Evolutionary conservation across 2,329 filamentous ascomycete species (phyloP).

Genomic region (Apiospora marii): DNA sequence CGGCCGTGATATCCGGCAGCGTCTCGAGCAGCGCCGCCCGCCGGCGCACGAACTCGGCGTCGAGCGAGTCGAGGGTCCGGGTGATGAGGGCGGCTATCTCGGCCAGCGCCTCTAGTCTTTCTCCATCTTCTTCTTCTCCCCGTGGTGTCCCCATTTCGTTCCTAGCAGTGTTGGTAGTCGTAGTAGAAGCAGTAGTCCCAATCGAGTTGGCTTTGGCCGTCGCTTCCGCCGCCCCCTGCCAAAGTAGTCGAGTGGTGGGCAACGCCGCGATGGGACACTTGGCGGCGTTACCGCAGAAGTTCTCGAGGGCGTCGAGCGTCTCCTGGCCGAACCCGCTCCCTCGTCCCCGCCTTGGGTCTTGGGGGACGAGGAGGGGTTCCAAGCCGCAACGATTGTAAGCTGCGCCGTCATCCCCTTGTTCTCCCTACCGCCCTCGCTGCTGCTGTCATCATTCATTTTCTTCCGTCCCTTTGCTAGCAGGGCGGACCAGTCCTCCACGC

Average conservation of each 20-base stretch:
- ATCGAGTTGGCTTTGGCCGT: too few relatives aligned
- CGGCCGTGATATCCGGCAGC: constrained; percentile 34
- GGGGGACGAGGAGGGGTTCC: not conserved
- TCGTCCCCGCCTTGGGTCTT: not conserved
- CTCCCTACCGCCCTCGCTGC: not conserved
- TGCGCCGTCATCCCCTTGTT: not conserved
- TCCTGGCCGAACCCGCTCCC: not conserved
- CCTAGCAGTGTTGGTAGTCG: not conserved
- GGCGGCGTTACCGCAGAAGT: not conserved
- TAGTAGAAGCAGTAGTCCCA: too few relatives aligned
- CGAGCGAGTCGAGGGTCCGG: not conserved
- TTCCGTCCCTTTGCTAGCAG: not conserved
- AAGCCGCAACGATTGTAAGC: not conserved
- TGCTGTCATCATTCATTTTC: not conserved
- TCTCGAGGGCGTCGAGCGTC: not conserved
- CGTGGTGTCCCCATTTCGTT: not conserved
- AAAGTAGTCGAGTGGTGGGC: not conserved
- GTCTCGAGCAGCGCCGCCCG: not conserved
- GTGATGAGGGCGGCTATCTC: not conserved
- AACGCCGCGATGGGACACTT: not conserved
- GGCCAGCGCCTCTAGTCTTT: not conserved
- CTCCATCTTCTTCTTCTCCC: not conserved
- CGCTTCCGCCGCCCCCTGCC: not conserved
- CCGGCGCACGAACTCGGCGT: constrained; percentile 1
- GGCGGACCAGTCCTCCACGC: not conserved